These are phyloP conservation scores for Botrytis cinerea DNA, from an alignment of 2,329 filamentous ascomycete species.

Conservation along the genomic window DNA sequence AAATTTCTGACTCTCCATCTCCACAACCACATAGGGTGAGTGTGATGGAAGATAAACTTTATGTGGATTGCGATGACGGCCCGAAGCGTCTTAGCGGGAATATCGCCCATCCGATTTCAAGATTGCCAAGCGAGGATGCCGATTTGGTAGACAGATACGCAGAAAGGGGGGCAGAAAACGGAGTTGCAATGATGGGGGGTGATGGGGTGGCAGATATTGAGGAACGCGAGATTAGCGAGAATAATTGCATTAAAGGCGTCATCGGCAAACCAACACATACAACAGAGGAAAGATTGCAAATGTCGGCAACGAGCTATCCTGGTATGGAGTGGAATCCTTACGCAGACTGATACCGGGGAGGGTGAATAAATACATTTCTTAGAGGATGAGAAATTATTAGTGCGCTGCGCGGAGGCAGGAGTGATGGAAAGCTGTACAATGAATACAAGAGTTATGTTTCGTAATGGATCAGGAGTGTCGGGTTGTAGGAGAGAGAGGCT, in stretches of 20 bases:
- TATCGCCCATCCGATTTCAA: background rate
- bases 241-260: background rate
- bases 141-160: background rate
- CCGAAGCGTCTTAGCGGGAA: background rate
- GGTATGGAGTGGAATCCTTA: slow-evolving; percentile 60
- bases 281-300: slow-evolving; percentile 47
- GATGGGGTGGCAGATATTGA: background rate
- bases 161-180: background rate
- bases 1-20: slow-evolving; percentile 14
- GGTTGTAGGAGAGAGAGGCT: background rate
- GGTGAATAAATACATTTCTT: background rate
- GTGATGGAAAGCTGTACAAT: background rate
- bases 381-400: too few species aligned
- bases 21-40: background rate
- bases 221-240: slow-evolving; percentile 45
- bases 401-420: too few species aligned
- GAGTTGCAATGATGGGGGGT: background rate
- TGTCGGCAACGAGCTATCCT: slow-evolving; percentile 69
- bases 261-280: slow-evolving; percentile 41
- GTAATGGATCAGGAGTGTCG: background rate
- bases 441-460: background rate
- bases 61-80: background rate
- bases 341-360: background rate
- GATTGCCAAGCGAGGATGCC: background rate
- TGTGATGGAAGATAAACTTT: slow-evolving; percentile 25